Base-by-base conservation (phyloP, 2,329 filamentous ascomycete genomes). In the Fusarium coffeatum region DNA sequence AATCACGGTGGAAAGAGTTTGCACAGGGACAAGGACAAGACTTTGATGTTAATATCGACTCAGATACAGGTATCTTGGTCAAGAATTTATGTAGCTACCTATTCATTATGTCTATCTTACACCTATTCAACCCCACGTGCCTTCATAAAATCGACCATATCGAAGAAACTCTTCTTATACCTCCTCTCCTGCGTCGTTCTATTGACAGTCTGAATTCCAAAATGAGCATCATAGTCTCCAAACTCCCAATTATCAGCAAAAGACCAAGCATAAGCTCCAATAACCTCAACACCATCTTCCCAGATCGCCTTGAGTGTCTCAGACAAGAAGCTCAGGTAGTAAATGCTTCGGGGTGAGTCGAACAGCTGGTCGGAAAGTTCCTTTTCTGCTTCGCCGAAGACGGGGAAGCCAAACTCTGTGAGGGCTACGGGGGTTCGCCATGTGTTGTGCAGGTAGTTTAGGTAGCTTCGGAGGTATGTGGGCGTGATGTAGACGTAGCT, bases 91-190 rank as follows among this genome's bases (percentile, higher is more conserved):
- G 0, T 12, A 37, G 34, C 32, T 6, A 6, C 16, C 20, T 30
- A 47, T 12, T 22, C 7, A 34, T 20, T 18, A 25, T 41, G 9
- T 4, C 3, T 18, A 27, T 16, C 18, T 10, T 18, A 9, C 18
- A 11, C 20, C 8, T 37, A 37, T 51, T 76, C 68, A 1, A 73
- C 74, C 2, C 75, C 75, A 2, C 76, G 72, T 1, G 76, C 72
- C 58, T 74, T 75, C 69, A 87, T 76, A 61, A 87, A 87, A 69
- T 88, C 85, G 18, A 88, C 84, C 69, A 85, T 74, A 56, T 88
- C 86, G 70, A 88, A 88, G 69, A 88, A 87, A 51, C 85, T 87
- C 79, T 86, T 86, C 78, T 88, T 89, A 55, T 84, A 88, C 41
- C 79, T 74, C 25, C 86, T 75, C 65, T 83, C 79, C 73, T 85